Conservation (phyloP, 805 yeast genomes). For the Hanseniaspora mollemarum region DNA sequence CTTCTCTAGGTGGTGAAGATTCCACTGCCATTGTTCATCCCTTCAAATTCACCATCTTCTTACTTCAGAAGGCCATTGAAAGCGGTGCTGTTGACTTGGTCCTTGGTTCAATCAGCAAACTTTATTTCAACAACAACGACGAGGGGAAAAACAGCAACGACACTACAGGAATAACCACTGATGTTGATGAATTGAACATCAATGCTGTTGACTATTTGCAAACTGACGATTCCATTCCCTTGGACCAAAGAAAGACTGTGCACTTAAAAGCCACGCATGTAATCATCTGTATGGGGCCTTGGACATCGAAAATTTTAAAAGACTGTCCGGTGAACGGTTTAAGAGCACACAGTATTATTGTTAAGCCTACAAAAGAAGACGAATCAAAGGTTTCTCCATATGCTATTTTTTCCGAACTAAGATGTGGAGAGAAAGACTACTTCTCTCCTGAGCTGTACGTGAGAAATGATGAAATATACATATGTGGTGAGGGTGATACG, state of each 20-base stretch:
- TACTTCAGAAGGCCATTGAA: slow-evolving; percentile 68
- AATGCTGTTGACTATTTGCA: slow-evolving; percentile 21
- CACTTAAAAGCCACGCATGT: slow-evolving; percentile 60
- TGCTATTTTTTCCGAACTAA: slow-evolving; percentile 87
- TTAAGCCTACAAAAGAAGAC: slow-evolving; percentile 47
- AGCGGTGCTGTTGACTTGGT: slow-evolving; percentile 74
- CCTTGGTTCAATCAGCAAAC: slow-evolving; percentile 69
- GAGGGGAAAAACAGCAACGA: slow-evolving; percentile 27
- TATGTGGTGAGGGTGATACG: slow-evolving; percentile 95
- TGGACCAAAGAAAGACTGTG: slow-evolving; percentile 30
- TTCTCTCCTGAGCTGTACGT: slow-evolving; percentile 93
- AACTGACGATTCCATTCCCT: slow-evolving; percentile 30
- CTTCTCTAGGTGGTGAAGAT: slow-evolving; percentile 68
- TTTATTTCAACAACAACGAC: slow-evolving; percentile 53
- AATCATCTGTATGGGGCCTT: slow-evolving; percentile 86
- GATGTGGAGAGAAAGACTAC: slow-evolving; percentile 51
- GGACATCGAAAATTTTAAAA: slow-evolving; percentile 86
- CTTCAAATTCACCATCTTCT: slow-evolving; percentile 76
- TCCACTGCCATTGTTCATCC: slow-evolving; percentile 97
- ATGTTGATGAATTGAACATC: slow-evolving; percentile 10
- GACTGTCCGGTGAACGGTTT: slow-evolving; percentile 90
- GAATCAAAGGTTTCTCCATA: slow-evolving; percentile 59
- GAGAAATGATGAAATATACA: slow-evolving; percentile 87
- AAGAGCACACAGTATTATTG: slow-evolving; percentile 88
- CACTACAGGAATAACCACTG: slow-evolving; percentile 2